Evolutionary conservation across 1,284 basidiomycete genomes (phyloP).

Genomic region (Cryptococcus maquisensis): DNA sequence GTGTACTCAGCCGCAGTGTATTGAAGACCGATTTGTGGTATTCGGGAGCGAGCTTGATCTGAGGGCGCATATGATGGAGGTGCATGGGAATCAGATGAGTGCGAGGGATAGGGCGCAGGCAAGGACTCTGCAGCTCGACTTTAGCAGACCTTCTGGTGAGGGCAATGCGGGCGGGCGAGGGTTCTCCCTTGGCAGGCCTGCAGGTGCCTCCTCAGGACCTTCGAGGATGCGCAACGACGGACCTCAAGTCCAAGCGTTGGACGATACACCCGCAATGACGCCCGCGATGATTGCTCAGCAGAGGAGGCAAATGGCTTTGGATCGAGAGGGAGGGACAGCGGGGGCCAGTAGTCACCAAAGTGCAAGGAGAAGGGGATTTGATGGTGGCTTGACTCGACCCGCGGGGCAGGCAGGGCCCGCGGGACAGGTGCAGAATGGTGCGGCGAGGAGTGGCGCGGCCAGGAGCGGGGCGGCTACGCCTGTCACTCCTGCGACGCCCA

Average conservation of each 20-base stretch:
- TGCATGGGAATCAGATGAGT: slow-evolving; percentile 75
- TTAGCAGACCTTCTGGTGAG: slow-evolving; percentile 44
- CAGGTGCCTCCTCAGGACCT: slow-evolving; percentile 41
- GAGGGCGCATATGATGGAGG: slow-evolving; percentile 76
- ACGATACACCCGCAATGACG: slow-evolving; percentile 32
- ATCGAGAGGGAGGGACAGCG: slow-evolving; percentile 38
- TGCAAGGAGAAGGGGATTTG: slow-evolving; percentile 55
- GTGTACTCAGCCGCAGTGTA: slow-evolving; percentile 70
- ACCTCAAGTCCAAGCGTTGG: slow-evolving; percentile 35
- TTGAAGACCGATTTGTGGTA: slow-evolving; percentile 88
- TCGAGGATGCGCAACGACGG: slow-evolving; percentile 8
- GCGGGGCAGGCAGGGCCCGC: slow-evolving; percentile 23
- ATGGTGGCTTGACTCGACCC: slow-evolving; percentile 60
- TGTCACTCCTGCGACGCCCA: slow-evolving; percentile 22
- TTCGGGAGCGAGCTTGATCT: slow-evolving; percentile 84
- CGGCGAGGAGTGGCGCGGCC: background rate
- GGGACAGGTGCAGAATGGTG: slow-evolving; percentile 6
- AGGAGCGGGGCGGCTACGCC: background rate
- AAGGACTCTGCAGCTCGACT: slow-evolving; percentile 71
- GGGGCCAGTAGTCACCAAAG: background rate
- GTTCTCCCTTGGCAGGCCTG: slow-evolving; percentile 24
- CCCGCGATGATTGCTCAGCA: slow-evolving; percentile 41
- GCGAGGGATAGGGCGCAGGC: slow-evolving; percentile 72
- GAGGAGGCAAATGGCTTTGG: slow-evolving; percentile 33
- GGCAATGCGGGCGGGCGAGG: slow-evolving; percentile 17